Conservation (phyloP, 2,329 filamentous ascomycete species). For the Fusarium denticulatum region DNA sequence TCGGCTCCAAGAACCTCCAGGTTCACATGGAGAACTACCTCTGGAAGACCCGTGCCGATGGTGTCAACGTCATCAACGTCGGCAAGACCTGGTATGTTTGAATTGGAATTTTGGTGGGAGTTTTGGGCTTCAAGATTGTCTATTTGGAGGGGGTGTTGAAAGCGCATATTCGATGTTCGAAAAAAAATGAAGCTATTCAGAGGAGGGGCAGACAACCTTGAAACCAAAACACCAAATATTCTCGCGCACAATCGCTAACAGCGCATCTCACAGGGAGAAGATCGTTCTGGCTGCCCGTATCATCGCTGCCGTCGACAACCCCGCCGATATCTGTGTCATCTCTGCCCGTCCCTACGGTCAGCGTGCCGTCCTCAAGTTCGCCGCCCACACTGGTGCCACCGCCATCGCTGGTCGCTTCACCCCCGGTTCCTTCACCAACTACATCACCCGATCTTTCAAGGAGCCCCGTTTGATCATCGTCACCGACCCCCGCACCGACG, state of each 20-base stretch:
- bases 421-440: slow-evolving; percentile 99
- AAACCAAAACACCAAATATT: slow-evolving; percentile 32
- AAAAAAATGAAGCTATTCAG: slow-evolving; percentile 23
- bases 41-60: slow-evolving; percentile 99
- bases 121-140: not conserved
- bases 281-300: slow-evolving; percentile 98
- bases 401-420: slow-evolving; percentile 99
- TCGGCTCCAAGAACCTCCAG: slow-evolving; percentile 99
- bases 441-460: slow-evolving; percentile 99
- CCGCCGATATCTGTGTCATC: slow-evolving; percentile 98
- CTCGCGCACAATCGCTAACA: slow-evolving; percentile 30
- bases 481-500: slow-evolving; percentile 98
- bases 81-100: slow-evolving; percentile 95
- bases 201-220: slow-evolving; percentile 30
- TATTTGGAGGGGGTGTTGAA: not conserved
- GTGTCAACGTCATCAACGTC: slow-evolving; percentile 99
- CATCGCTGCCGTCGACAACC: slow-evolving; percentile 99
- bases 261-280: slow-evolving; percentile 81
- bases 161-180: not conserved
- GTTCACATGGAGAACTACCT: slow-evolving; percentile 99
- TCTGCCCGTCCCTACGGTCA: slow-evolving; percentile 99
- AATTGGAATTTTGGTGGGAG: not conserved
- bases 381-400: slow-evolving; percentile 95
- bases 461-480: slow-evolving; percentile 99
- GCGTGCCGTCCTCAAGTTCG: slow-evolving; percentile 99